Base-by-base conservation (phyloP, 352 stramenopile genomes). In the Globisporangium acanthophoron region DNA sequence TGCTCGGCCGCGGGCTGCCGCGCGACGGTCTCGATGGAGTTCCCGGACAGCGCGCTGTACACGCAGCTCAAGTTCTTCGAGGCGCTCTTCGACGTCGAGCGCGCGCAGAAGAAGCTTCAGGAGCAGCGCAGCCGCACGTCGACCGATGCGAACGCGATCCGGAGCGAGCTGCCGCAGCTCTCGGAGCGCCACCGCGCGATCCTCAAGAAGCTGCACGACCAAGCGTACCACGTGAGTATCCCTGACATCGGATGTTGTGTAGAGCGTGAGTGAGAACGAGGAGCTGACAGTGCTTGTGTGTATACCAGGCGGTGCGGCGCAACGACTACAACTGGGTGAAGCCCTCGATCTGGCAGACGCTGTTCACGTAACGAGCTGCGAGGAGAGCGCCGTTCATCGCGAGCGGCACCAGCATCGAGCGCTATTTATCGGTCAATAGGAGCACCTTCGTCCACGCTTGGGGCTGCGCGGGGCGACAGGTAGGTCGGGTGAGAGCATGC, bases 51-150 rank as follows among this genome's bases (percentile, higher is more conserved):
- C 51, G 74, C 78, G 18, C 71, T 99, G 21, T 97, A 98, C 62
- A 98, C 88, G 20, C 97, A 99, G 69, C 85, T 99, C 47, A 98
- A 99, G 71, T 99, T 97, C 65, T 95, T 98, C 56, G 92, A 98
- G 68, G 91, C 90, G 27, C 80, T 99, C 9, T 98, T 99, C 57
- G 92, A 99, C 70, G 62, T 97, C 13, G 80, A 96, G 20, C 94
- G 88, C 31, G 88, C 87, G 9, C 70, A 97, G 69, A 87, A 87
- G 51, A 96, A 89, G 51, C 78, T 90, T 33, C 58, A 70, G 54
- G 83, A 87, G 43, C 70, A 97, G 62, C 78, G 93, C 40, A 66
- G 73, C 27, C 70, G 70, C 47, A 33, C 54, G 55, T 59, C 15
- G 20, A 53, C 29, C n/a, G 64, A 40, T 20, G 64, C 40, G 51